A percentile compares a stretch with the other conserved stretches of the same genome.
These are phyloP conservation scores for Calamus simplicifolius DNA, from an alignment of 176 grass and related monocot species.

Conservation along the genomic window DNA sequence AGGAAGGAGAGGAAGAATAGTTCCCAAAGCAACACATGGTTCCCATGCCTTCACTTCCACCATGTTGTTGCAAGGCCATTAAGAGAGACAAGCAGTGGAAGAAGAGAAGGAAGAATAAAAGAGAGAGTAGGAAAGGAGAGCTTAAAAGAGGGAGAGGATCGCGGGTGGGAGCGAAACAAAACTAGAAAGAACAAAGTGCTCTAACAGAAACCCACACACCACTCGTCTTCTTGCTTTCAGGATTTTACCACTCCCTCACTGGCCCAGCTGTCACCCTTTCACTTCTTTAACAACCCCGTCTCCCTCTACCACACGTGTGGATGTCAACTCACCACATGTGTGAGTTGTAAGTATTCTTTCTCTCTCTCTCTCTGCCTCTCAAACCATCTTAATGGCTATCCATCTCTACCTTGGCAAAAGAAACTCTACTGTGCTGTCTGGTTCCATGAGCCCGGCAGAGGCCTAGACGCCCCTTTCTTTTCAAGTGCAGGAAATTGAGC, in stretches of 20 bases:
- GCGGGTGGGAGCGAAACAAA: background rate
- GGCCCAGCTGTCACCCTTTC: slow-evolving; percentile 48
- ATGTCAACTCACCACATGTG: slow-evolving; percentile 68
- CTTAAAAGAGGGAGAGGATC: no score
- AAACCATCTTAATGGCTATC: background rate
- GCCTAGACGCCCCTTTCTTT: background rate
- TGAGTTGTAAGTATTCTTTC: background rate
- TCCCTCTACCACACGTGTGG: slow-evolving; percentile 69
- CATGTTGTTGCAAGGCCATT: slow-evolving; percentile 26
- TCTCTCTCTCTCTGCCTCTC: no score
- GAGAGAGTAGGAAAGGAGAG: no score
- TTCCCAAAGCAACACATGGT: slow-evolving; percentile 16
- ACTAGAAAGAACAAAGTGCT: slow-evolving; percentile 13
- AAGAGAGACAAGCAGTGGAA: slow-evolving; percentile 7
- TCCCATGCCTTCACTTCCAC: slow-evolving; percentile 18
- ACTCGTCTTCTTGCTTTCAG: background rate
- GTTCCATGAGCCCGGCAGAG: background rate
- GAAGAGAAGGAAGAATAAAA: background rate
- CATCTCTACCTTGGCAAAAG: slow-evolving; percentile 1
- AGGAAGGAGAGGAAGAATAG: slow-evolving; percentile 36
- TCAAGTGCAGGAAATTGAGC: background rate
- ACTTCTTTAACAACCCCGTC: slow-evolving; percentile 49
- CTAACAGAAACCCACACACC: slow-evolving; percentile 17
- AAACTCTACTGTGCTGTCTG: background rate
- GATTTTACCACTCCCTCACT: slow-evolving; percentile 22